Evolutionary conservation across 148 eudicot species (phyloP).

Genomic region (Rhododendron henanense): DNA sequence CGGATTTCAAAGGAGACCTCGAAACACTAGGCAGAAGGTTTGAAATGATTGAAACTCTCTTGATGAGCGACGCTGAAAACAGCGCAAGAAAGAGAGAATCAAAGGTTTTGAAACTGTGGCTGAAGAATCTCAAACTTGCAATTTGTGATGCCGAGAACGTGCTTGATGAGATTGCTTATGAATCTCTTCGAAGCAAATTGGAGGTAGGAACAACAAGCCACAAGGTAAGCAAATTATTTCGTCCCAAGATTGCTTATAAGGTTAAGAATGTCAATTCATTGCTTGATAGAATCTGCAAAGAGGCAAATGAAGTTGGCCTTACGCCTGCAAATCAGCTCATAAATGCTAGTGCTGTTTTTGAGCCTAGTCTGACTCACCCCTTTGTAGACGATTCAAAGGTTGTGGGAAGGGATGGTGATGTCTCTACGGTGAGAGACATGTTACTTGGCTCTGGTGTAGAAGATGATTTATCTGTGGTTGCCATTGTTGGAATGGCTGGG

Average conservation of each 20-base stretch:
- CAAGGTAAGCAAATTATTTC: neutral
- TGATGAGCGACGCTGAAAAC: no score
- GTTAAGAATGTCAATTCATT: neutral
- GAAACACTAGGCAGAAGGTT: no score
- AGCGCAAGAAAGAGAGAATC: no score
- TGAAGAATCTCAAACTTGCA: no score
- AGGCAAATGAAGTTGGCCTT: neutral
- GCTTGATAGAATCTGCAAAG: neutral
- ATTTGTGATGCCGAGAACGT: no score
- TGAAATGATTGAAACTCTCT: no score
- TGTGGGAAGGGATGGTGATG: conserved; percentile 11
- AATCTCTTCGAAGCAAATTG: neutral
- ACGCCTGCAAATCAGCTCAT: neutral
- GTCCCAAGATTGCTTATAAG: neutral
- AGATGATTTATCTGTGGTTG: neutral
- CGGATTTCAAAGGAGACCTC: no score
- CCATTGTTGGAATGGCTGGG: conserved; percentile 12
- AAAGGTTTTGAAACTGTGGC: no score
- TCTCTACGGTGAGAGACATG: neutral
- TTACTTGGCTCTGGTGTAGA: neutral
- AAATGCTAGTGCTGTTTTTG: neutral
- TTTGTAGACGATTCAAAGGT: neutral
- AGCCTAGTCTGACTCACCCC: no score
- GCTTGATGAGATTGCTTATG: neutral
- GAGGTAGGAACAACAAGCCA: neutral